Base-by-base conservation (phyloP, 805 yeast species). In the Monosporozyma aquatica region DNA sequence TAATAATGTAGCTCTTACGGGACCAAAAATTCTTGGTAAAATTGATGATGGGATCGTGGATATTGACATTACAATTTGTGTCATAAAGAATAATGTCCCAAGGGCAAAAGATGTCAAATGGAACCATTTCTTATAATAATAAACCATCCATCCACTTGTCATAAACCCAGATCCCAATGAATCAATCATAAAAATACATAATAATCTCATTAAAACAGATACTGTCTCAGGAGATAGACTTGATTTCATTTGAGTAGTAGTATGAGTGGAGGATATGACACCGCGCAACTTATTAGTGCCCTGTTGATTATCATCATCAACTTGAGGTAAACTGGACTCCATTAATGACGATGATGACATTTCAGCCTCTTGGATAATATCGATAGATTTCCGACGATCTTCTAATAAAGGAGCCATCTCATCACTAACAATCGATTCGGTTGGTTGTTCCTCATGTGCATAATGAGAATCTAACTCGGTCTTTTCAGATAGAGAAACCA, bases 131-230 rank as follows among this genome's bases (percentile, higher is more conserved):
- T 77, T 74, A 66, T 85, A 80, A 62, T 84, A 87, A 58, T 81
- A 87, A 30, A 87, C 86, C 34, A 82, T 71, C 96, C 96, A 89
- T 1, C 95, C 82, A 36, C 79, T 69, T 2, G 95, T 80, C 87
- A 87, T 82, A 61, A 87, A 82, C 1, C 96, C 95, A 48, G 77
- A 78, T 0, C 95, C 96, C 39, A 87, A 70, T 1, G 95, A 86
- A 60, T 87, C 97, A 24, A 85, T 55, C 78, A 85, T 84, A 56
- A 87, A 89, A 14, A 81, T 70, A 6, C 72, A 58, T 20, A 80
- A 61, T 5, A 82, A 63, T 40, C 71, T 71, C 18, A 71, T 58
- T 37, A 80, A 55, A 7, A 72, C 63, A 6, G 64, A 50, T 8
- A 58, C 61, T 0, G 82, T 69, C 14, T 66, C 62, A 7, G 65